Evolutionary conservation across 2,329 filamentous ascomycete genomes (phyloP).

Genomic region (Cyphellophora attinorum): DNA sequence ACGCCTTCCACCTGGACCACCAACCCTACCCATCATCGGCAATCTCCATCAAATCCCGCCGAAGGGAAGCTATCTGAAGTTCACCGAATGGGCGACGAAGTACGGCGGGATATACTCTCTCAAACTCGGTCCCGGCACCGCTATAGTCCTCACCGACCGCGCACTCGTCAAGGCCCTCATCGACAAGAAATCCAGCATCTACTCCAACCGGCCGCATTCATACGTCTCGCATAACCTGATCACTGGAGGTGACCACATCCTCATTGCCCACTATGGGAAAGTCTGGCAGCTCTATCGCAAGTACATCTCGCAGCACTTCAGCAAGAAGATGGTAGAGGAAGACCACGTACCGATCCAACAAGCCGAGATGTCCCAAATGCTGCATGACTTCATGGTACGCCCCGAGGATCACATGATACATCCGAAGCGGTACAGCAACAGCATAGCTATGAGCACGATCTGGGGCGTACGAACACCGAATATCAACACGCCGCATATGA

Average conservation of each 20-base stretch:
- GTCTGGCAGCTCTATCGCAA: constrained; percentile 39
- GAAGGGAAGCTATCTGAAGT: constrained; percentile 24
- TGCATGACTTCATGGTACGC: constrained; percentile 32
- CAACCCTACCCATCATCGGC: constrained; percentile 32
- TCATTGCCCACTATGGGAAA: constrained; percentile 37
- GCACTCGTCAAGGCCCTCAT: constrained; percentile 32
- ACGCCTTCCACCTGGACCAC: constrained; percentile 25
- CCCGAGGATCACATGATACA: constrained; percentile 39
- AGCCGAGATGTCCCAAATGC: constrained; percentile 40
- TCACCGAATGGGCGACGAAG: constrained; percentile 33
- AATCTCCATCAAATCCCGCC: constrained; percentile 31
- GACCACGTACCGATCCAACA: constrained; percentile 33
- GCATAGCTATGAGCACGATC: constrained; percentile 33
- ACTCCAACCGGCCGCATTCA: constrained; percentile 32
- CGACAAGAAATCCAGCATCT: constrained; percentile 36
- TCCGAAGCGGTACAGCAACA: constrained; percentile 40
- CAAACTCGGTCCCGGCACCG: constrained; percentile 32
- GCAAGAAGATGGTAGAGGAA: constrained; percentile 35
- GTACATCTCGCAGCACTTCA: constrained; percentile 36
- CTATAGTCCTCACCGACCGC: constrained; percentile 32
- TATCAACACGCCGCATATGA: constrained; percentile 26
- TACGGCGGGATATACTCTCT: constrained; percentile 36
- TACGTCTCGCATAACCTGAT: constrained; percentile 35
- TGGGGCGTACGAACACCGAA: constrained; percentile 27
- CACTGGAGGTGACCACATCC: constrained; percentile 36